Conservation (phyloP, 169 alveolate genomes). For the Eimeria tenella region DNA sequence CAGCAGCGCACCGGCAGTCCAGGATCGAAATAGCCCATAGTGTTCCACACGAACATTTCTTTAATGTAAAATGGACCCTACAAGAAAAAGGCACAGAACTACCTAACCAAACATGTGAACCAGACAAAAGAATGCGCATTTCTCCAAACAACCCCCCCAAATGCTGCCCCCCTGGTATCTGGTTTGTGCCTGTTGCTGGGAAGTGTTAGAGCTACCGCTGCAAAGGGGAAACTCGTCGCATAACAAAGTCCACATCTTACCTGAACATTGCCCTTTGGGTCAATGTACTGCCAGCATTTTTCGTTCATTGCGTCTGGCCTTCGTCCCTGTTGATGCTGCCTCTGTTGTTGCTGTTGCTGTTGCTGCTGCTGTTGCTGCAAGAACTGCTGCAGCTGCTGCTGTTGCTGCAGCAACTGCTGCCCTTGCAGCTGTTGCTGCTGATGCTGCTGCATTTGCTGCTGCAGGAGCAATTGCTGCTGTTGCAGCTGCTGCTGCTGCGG, state of each 20-base stretch:
- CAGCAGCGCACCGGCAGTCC: slow-evolving; percentile 86
- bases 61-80: slow-evolving; percentile 83
- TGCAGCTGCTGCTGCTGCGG: slow-evolving; percentile 53
- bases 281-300: slow-evolving; percentile 85
- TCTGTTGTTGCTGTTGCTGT: slow-evolving; percentile 59
- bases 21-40: slow-evolving; percentile 85
- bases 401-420: slow-evolving; percentile 28
- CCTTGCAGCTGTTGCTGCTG: slow-evolving; percentile 26
- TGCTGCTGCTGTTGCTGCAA: slow-evolving; percentile 62
- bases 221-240: not conserved
- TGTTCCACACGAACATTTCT: slow-evolving; percentile 84
- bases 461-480: slow-evolving; percentile 40
- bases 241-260: slow-evolving; percentile 32
- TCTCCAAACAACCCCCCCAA: not conserved
- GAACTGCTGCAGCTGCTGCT: slow-evolving; percentile 16
- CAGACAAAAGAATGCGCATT: not conserved
- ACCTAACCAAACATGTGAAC: not conserved
- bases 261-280: slow-evolving; percentile 85
- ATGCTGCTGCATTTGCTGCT: slow-evolving; percentile 1
- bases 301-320: slow-evolving; percentile 83
- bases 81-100: not conserved
- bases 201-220: not conserved
- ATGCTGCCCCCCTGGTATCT: not conserved
- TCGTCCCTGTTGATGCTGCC: slow-evolving; percentile 45
- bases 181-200: not conserved